phyloP scores from a whole-genome alignment of 208 protist species.

The Leptomonas pyrrhocoris region DNA sequence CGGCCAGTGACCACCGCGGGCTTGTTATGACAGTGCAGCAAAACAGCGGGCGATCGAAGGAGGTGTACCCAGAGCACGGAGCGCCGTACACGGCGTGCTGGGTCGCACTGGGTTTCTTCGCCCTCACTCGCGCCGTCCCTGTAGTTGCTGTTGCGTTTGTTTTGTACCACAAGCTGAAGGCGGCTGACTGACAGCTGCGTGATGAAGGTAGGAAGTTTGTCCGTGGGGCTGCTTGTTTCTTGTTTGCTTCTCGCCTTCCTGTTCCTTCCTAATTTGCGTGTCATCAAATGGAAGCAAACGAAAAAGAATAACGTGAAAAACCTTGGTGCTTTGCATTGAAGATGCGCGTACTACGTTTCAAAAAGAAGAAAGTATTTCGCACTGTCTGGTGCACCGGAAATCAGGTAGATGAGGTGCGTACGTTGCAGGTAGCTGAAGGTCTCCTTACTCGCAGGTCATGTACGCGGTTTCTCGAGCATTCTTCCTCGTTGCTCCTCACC shows the following conservation, averaged over 20 bases:
- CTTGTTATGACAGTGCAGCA: slow-evolving; percentile 64
- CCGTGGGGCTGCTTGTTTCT: not conserved
- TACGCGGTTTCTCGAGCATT: no score
- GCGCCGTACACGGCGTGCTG: slow-evolving; percentile 47
- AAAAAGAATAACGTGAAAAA: not conserved
- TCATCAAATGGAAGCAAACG: not conserved
- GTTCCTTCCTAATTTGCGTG: not conserved
- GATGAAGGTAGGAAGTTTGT: no score
- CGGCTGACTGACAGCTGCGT: not conserved
- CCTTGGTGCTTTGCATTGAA: not conserved
- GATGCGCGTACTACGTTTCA: no score
- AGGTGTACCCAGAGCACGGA: slow-evolving; percentile 52
- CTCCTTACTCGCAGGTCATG: no score
- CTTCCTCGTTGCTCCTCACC: no score
- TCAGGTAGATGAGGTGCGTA: no score
- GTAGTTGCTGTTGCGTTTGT: slow-evolving; percentile 22
- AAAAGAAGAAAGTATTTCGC: no score
- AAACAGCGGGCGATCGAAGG: slow-evolving; percentile 32
- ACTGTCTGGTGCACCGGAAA: no score
- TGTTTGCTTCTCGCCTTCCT: not conserved
- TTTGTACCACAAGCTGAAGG: slow-evolving; percentile 19
- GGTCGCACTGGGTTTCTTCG: slow-evolving; percentile 35
- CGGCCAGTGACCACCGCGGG: slow-evolving; percentile 70
- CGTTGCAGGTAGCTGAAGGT: no score
- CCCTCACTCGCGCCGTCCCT: slow-evolving; percentile 32